A percentile compares a stretch with the other conserved stretches of the same genome.
Evolutionary conservation across 2,329 filamentous ascomycete genomes (phyloP).

Genomic region (Pestalotiopsis sp.): DNA sequence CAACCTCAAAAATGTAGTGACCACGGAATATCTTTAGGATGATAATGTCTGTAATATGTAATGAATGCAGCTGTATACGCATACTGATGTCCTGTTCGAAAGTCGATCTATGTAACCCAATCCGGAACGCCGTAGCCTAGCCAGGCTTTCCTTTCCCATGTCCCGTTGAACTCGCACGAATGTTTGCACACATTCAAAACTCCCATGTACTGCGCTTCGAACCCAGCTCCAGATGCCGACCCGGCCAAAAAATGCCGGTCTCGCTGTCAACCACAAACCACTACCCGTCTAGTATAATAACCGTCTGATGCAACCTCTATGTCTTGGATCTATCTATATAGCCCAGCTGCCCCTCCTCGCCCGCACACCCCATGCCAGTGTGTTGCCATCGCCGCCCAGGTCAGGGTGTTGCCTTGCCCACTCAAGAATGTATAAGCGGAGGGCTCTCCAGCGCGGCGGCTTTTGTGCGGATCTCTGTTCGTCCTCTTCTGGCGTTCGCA

Average conservation of each 20-base stretch:
- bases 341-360: slow-evolving; percentile 75
- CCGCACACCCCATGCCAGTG: slow-evolving; percentile 68
- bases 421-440: slow-evolving; percentile 81
- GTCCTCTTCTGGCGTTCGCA: slow-evolving; percentile 41
- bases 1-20: neutral
- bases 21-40: neutral
- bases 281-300: neutral
- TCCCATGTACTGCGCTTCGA: neutral
- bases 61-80: neutral
- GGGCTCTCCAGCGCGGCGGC: slow-evolving; percentile 74
- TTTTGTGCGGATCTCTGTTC: slow-evolving; percentile 45
- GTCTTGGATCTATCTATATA: slow-evolving; percentile 42
- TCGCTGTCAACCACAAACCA: neutral
- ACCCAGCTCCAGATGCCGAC: neutral
- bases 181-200: neutral
- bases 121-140: neutral
- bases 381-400: slow-evolving; percentile 59
- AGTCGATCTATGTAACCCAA: neutral
- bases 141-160: neutral
- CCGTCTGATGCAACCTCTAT: neutral
- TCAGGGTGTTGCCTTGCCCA: slow-evolving; percentile 88
- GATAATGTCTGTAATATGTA: neutral
- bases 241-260: neutral
- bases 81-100: neutral
- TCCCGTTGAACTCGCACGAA: neutral